phyloP scores from a whole-genome alignment of 306 rosid genomes.

The Vicia sativa region DNA sequence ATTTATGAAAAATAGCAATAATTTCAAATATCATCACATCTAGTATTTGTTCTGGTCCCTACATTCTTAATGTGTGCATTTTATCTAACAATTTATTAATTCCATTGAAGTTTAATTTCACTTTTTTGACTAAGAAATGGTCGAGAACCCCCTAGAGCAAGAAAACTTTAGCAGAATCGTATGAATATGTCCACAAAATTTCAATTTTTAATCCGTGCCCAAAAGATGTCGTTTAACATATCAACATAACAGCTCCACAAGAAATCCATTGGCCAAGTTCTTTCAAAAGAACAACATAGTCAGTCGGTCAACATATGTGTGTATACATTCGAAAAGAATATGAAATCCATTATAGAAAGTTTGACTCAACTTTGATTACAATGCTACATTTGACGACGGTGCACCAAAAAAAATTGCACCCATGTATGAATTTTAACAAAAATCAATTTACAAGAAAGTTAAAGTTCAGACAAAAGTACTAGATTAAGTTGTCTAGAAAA shows the following conservation, averaged over 20 bases:
- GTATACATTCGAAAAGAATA: slow-evolving; percentile 37
- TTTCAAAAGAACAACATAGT: background rate
- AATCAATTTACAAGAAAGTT: slow-evolving; percentile 59
- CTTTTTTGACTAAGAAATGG: background rate
- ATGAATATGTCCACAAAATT: background rate
- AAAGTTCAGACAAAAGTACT: slow-evolving; percentile 31
- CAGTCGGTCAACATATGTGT: background rate
- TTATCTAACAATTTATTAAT: background rate
- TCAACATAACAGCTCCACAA: slow-evolving; percentile 8
- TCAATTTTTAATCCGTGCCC: background rate
- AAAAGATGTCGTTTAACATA: background rate
- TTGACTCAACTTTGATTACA: slow-evolving; percentile 41
- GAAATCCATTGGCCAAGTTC: slow-evolving; percentile 16
- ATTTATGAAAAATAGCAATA: too few relatives aligned
- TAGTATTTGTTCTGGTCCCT: background rate
- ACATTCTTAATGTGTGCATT: background rate
- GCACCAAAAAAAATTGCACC: slow-evolving; percentile 88
- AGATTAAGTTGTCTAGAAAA: slow-evolving; percentile 59
- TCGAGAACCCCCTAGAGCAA: slow-evolving; percentile 4
- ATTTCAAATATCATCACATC: too few relatives aligned
- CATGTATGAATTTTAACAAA: slow-evolving; percentile 55
- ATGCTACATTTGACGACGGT: slow-evolving; percentile 52
- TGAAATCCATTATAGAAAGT: slow-evolving; percentile 31
- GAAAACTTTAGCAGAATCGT: background rate
- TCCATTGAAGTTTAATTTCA: background rate